Percentiles rank a stretch among this genome's conserved stretches.
Conservation (phyloP, 2,329 filamentous ascomycete genomes). For the Trichoderma atroviride region DNA sequence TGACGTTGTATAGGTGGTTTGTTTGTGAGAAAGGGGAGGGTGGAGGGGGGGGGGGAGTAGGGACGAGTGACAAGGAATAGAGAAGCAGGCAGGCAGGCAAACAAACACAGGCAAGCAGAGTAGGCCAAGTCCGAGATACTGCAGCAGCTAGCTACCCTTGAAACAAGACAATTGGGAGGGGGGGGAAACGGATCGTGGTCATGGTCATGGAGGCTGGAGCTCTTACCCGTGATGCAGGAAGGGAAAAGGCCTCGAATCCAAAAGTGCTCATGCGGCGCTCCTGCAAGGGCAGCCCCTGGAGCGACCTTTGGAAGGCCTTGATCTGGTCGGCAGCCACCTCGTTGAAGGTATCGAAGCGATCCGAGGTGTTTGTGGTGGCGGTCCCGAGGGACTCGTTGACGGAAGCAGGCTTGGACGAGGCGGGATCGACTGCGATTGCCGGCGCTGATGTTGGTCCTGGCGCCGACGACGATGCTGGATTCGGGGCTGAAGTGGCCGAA, state of each 20-base stretch:
- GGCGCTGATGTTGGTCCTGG: background rate
- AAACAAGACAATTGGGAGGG: background rate
- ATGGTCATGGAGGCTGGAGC: background rate
- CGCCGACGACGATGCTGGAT: background rate
- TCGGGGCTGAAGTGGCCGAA: background rate
- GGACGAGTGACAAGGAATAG: background rate
- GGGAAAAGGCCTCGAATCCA: slow-evolving; percentile 85
- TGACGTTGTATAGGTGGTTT: background rate
- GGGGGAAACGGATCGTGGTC: background rate
- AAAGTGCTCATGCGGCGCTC: slow-evolving; percentile 83
- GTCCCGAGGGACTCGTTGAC: slow-evolving; percentile 30
- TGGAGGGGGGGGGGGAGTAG: too few species aligned
- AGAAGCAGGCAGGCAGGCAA: background rate
- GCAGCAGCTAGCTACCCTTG: background rate
- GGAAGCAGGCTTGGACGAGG: slow-evolving; percentile 35
- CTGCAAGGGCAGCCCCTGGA: slow-evolving; percentile 77
- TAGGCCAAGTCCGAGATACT: background rate
- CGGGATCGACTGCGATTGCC: too few species aligned
- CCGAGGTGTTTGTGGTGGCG: slow-evolving; percentile 26
- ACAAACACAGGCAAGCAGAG: background rate
- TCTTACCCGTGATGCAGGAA: slow-evolving; percentile 81
- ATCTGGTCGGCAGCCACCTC: slow-evolving; percentile 64
- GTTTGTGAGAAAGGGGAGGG: background rate
- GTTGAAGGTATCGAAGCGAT: slow-evolving; percentile 39
- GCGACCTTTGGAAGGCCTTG: slow-evolving; percentile 68